A percentile compares a stretch with the other conserved stretches of the same genome.
phyloP scores from a whole-genome alignment of 1,284 basidiomycete genomes.

The Apiotrichum brassicae region DNA sequence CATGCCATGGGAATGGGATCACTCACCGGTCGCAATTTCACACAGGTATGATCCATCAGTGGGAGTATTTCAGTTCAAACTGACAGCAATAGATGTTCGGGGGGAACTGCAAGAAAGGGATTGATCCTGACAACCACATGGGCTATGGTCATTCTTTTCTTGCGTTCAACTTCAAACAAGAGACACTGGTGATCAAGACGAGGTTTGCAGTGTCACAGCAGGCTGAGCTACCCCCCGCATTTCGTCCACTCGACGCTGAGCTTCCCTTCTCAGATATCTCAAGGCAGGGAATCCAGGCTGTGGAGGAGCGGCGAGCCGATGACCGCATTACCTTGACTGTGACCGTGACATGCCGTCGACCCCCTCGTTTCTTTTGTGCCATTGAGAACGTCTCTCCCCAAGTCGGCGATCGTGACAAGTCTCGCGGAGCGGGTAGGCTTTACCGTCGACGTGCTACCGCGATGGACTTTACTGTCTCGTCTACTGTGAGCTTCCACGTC shows the following conservation, averaged over 20 bases:
- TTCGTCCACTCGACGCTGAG: constrained; percentile 35
- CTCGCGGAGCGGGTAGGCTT: background rate
- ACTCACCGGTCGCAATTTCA: background rate
- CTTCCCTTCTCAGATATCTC: constrained; percentile 39
- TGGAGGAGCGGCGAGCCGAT: background rate
- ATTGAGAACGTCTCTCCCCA: constrained; percentile 13
- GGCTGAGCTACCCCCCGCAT: constrained; percentile 20
- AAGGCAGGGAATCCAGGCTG: constrained; percentile 30
- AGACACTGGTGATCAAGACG: constrained; percentile 27
- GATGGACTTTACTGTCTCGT: constrained; percentile 34
- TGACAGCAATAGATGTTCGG: constrained; percentile 26
- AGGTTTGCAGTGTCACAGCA: constrained; percentile 1
- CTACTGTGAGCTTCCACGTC: constrained; percentile 3
- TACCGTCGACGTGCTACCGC: constrained; percentile 35
- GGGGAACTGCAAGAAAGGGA: constrained; percentile 15
- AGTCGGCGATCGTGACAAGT: background rate
- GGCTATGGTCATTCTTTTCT: constrained; percentile 24
- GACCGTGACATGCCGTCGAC: constrained; percentile 32
- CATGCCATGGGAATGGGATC: constrained; percentile 4
- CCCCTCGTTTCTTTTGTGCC: constrained; percentile 33
- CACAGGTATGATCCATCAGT: background rate
- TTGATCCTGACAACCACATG: constrained; percentile 2
- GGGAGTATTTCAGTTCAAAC: background rate
- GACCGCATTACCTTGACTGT: constrained; percentile 15
- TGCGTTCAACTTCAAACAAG: constrained; percentile 33